Percentiles rank a stretch among this genome's conserved stretches.
Conservation (phyloP, 495 filamentous ascomycete genomes). For the Lasiosphaeria miniovina region DNA sequence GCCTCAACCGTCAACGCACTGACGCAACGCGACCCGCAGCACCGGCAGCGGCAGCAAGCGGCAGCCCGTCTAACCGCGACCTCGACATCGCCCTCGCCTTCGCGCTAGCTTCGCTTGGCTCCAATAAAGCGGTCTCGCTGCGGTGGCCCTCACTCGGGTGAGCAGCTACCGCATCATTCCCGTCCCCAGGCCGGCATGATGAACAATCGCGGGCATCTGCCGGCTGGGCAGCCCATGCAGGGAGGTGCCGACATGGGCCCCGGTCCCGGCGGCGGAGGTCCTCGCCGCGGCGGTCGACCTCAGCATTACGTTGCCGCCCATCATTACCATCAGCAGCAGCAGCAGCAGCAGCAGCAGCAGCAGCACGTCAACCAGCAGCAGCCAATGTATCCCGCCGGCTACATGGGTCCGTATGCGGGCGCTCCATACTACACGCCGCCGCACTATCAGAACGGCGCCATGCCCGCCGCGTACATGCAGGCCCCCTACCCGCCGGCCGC, state of each 20-base stretch:
- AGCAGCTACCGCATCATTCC: conserved; percentile 45
- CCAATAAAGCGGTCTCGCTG: conserved; percentile 19
- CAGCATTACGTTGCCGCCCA: conserved; percentile 35
- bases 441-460: conserved; percentile 41
- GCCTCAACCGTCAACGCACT: too few species aligned
- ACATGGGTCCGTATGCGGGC: conserved; percentile 29
- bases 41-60: not conserved
- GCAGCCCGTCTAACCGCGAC: not conserved
- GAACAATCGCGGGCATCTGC: conserved; percentile 59
- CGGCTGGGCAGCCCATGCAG: conserved; percentile 58
- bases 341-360: conserved; percentile 24
- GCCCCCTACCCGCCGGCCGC: conserved; percentile 37
- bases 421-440: conserved; percentile 33
- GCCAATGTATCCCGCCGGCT: conserved; percentile 40
- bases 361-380: conserved; percentile 25
- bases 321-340: conserved; percentile 31
- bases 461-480: conserved; percentile 31
- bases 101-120: conserved; percentile 9
- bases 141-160: conserved; percentile 44
- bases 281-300: conserved; percentile 33
- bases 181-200: conserved; percentile 58
- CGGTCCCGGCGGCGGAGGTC: conserved; percentile 25
- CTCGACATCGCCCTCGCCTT: not conserved
- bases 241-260: conserved; percentile 43
- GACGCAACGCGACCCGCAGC: too few species aligned